A percentile compares a stretch with the other conserved stretches of the same genome.
phyloP scores from a whole-genome alignment of 2,329 filamentous ascomycete species.

The Ophiocordyceps sinensis region DNA sequence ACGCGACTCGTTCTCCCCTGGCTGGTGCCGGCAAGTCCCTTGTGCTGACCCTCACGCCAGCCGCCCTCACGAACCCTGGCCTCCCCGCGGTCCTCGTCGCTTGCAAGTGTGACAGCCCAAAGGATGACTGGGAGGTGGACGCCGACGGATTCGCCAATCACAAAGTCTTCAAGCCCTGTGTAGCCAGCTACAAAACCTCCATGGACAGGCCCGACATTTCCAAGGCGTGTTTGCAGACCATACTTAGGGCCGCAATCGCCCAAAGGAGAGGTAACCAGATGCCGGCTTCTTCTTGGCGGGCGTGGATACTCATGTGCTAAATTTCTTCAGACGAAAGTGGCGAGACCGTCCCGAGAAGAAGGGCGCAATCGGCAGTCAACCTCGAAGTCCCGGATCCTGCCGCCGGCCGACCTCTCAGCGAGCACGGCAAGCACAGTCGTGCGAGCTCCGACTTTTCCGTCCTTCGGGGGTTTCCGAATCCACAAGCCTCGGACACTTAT shows the following conservation, averaged over 20 bases:
- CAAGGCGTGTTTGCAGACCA: slow-evolving; percentile 59
- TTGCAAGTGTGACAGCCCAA: slow-evolving; percentile 75
- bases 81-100: slow-evolving; percentile 72
- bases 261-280: slow-evolving; percentile 50
- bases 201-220: slow-evolving; percentile 55
- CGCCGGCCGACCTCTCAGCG: slow-evolving; percentile 38
- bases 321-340: slow-evolving; percentile 21
- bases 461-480: slow-evolving; percentile 36
- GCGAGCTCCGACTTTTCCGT: slow-evolving; percentile 57
- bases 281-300: neutral
- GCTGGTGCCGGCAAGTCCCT: neutral
- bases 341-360: slow-evolving; percentile 33
- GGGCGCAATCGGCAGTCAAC: slow-evolving; percentile 47
- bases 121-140: slow-evolving; percentile 56
- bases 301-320: neutral
- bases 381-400: slow-evolving; percentile 39
- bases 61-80: slow-evolving; percentile 55
- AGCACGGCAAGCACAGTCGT: slow-evolving; percentile 52
- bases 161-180: slow-evolving; percentile 50
- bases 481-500: slow-evolving; percentile 25
- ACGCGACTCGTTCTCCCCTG: neutral
- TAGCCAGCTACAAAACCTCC: slow-evolving; percentile 63
- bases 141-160: slow-evolving; percentile 48
- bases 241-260: slow-evolving; percentile 57
- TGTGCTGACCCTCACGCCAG: slow-evolving; percentile 27